Evolutionary conservation across 2,329 filamentous ascomycete species (phyloP), one percentile per base, ranked within the genome.

Genomic region (Trichocomaceae sp.): DNA sequence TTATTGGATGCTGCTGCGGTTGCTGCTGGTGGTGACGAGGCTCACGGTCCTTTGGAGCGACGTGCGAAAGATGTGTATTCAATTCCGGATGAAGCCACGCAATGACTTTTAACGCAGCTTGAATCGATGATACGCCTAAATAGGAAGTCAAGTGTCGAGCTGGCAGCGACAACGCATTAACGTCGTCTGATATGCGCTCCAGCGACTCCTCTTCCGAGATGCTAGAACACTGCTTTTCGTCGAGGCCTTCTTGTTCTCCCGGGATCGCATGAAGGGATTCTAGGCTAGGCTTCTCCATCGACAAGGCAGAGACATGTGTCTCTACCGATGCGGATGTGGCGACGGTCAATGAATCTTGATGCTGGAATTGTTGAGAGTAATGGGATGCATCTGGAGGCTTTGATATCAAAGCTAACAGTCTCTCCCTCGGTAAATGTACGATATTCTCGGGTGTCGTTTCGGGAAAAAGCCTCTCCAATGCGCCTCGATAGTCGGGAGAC

Each of bases 101-200:
- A 61, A 90, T 88, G 47, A 88, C 85, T 71, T 87, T 83, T 35
- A 89, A 76, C 1, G 85, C 85, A 1, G 86, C 86, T 63, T 87
- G 86, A 64, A 89, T 86, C 5, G 86, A 89, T 0, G 86, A 89
- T 15, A 87, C 84, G 1, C 86, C 86, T 3, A 89, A 75, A 63
- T 89, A 89, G 2, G 86, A 84, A 4, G 79, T 77, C 2, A 80
- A 75, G 29, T 83, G 81, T 44, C 83, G 80, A 55, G 86, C 80
- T 5, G 79, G 64, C 56, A 79, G 71, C 4, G 84, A 87, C 1
- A 88, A 73, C 0, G 84, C 84, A 65, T 87, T 87, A 44, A 87
- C 83, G 64, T 87, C 84, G 66, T 88, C 86, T 0, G 84, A 84
- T 61, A 88, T 81, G 6, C 75, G 77, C n/a, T 80, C 80, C 51